Conservation (phyloP, 2,329 filamentous ascomycete species). For the Fusarium sp. region DNA sequence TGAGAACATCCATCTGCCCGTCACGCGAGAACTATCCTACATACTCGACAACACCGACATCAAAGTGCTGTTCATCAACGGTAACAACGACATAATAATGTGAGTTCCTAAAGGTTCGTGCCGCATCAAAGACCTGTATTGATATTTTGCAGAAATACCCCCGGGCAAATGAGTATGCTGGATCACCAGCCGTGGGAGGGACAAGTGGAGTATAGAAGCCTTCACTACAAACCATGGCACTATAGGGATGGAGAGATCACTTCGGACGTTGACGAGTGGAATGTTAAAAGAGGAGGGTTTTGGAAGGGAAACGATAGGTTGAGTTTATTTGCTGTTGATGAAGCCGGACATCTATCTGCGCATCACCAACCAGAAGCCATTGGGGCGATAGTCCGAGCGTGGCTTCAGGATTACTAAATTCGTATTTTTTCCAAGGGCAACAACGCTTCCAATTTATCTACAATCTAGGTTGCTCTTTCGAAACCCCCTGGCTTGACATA, state of each 20-base stretch:
- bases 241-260: conserved; percentile 19
- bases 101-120: neutral
- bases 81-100: conserved; percentile 31
- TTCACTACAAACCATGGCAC: conserved; percentile 9
- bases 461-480: conserved; percentile 9
- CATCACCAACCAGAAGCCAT: conserved; percentile 28
- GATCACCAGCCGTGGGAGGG: conserved; percentile 19
- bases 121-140: neutral
- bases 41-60: conserved; percentile 21
- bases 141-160: conserved; percentile 12
- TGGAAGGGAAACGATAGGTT: conserved; percentile 29
- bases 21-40: conserved; percentile 22
- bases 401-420: conserved; percentile 23
- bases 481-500: neutral
- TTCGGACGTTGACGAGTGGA: neutral
- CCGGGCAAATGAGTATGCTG: conserved; percentile 33
- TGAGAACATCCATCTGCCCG: conserved; percentile 22
- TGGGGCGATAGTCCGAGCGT: conserved; percentile 8
- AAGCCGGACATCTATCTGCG: conserved; percentile 27
- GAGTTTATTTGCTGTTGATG: conserved; percentile 31
- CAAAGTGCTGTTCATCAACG: conserved; percentile 21
- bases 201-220: neutral
- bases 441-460: neutral
- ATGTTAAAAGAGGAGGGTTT: conserved; percentile 12
- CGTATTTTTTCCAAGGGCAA: too few species aligned